Conservation (phyloP, 1,284 basidiomycete species). For the Macrocystidia cucumis region DNA sequence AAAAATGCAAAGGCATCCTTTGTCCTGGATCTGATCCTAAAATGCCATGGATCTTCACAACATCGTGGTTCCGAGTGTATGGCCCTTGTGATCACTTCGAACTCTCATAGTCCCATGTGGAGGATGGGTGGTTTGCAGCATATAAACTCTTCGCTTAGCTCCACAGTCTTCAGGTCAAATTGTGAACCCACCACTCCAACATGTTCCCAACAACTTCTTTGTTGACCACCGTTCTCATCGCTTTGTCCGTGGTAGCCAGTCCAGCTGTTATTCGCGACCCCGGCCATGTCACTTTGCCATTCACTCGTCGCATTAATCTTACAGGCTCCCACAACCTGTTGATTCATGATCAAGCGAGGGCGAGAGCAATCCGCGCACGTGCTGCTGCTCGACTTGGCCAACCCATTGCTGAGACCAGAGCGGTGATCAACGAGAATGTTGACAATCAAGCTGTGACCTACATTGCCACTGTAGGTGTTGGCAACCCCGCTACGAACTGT, state of each 20-base stretch:
- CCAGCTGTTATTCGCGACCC: constrained; percentile 33
- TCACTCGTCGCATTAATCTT: constrained; percentile 42
- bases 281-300: constrained; percentile 33
- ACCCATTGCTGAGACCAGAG: constrained; percentile 20
- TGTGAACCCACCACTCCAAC: too few species aligned
- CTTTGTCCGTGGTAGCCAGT: constrained; percentile 35
- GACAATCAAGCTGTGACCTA: constrained; percentile 44
- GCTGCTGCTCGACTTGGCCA: constrained; percentile 21
- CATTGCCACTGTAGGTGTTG: constrained; percentile 39
- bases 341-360: constrained; percentile 46
- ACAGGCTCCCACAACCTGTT: constrained; percentile 39
- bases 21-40: too few species aligned
- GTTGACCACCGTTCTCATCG: constrained; percentile 35
- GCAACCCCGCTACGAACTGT: constrained; percentile 34
- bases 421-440: constrained; percentile 29
- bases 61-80: too few species aligned
- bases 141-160: too few species aligned
- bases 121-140: too few species aligned
- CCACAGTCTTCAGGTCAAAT: too few species aligned
- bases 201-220: constrained; percentile 25
- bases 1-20: too few species aligned
- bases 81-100: too few species aligned
- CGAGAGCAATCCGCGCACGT: constrained; percentile 31
- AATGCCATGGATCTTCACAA: too few species aligned
- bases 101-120: too few species aligned